Base-by-base conservation (phyloP, 768 basidiomycete genomes). In the Tulasnella sp. region DNA sequence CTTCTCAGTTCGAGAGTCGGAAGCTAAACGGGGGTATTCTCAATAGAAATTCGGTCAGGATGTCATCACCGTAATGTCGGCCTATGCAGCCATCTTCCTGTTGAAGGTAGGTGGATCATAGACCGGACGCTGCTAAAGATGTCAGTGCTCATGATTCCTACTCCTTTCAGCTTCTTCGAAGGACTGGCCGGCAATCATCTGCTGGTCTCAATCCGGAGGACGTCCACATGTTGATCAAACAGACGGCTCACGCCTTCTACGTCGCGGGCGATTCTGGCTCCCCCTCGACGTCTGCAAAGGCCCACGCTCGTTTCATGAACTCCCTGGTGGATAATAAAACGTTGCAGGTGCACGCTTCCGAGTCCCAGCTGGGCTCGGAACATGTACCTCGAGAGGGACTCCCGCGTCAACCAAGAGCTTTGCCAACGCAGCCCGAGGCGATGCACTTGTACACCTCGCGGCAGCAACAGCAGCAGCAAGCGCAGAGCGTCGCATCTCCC, bases 11-110 rank as follows among this genome's bases (percentile, higher is more conserved):
- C 21, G 38, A 40, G 38, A 72, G 36, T 74, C 12, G n/a, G 73
- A 74, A 5, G 31, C n/a, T 40, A 31, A 38, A 74, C 38, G 16
- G 3, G 79, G 68, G 2, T 34, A 12, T 36, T 27, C 62, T 14
- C 34, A 73, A 19, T 83, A 95, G 94, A 91, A 92, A 73, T 96
- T 95, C 82, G 90, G 92, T 10, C 94, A 95, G 86, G 94, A 95
- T 83, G 92, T 93, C 6, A 90, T 94, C 81, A 91, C 92, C 12
- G 90, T 93, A 71, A 95, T 95, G 94, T 93, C 93, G 31, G 94
- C 93, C 34, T 95, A 95, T 83, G 90, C 92, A 72, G 94, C 94
- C 27, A 90, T 95, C 48, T 92, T 94, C 83, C 85, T 96, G 81
- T 86, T 95, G 81, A 92, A 89, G 88, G 94, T 93, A 83, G 85